Evolutionary conservation across 371 early-diverging fungal species (phyloP).

Genomic region (Mucor indicus): DNA sequence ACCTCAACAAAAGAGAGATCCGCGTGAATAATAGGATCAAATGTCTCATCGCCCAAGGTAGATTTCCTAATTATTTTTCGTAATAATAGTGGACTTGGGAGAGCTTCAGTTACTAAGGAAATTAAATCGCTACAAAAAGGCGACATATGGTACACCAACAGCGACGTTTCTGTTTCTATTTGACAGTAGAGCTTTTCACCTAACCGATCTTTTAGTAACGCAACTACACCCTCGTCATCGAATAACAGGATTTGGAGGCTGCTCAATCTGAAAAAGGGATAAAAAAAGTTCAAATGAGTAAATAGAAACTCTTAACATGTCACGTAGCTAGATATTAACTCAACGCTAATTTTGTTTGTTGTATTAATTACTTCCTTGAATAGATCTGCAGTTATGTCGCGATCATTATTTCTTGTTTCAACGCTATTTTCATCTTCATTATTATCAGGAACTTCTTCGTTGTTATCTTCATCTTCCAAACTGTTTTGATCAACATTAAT

Average conservation of each 20-base stretch:
- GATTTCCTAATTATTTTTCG: constrained; percentile 7
- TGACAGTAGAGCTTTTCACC: constrained; percentile 4
- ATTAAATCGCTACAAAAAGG: constrained; percentile 6
- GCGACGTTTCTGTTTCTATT: constrained; percentile 6
- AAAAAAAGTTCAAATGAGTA: constrained; percentile 10
- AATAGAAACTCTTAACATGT: constrained; percentile 5
- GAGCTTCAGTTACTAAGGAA: constrained; percentile 3
- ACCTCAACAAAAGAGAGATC: constrained; percentile 8
- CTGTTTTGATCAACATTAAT: constrained; percentile 3
- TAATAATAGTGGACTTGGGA: constrained; percentile 3
- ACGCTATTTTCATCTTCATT: constrained; percentile 1
- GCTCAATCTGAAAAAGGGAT: constrained; percentile 5
- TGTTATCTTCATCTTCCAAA: constrained; percentile 3
- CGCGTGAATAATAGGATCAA: constrained; percentile 9
- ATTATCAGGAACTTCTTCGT: constrained; percentile 3
- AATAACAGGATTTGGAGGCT: constrained; percentile 1
- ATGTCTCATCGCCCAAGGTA: constrained; percentile 5
- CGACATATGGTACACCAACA: not conserved
- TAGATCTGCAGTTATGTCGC: constrained; percentile 1
- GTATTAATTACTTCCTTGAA: constrained; percentile 5
- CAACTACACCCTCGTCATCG: constrained; percentile 3
- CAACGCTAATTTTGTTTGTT: constrained; percentile 9
- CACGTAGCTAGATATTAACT: constrained; percentile 8
- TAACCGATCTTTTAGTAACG: constrained; percentile 1
- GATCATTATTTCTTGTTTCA: constrained; percentile 3